Evolutionary conservation across 2,329 filamentous ascomycete genomes (phyloP).

Genomic region (Ceratocystis colombiana): DNA sequence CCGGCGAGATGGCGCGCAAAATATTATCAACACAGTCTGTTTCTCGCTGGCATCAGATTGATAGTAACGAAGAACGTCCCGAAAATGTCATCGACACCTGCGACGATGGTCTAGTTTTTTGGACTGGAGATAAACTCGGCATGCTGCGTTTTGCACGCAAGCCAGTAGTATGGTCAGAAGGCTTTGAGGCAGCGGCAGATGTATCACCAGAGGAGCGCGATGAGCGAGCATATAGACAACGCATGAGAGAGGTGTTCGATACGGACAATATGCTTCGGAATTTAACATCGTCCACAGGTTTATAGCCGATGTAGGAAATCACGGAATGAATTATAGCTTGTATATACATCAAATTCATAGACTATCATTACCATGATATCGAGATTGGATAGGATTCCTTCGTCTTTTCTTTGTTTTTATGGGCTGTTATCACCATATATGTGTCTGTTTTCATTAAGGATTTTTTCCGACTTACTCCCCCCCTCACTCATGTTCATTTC

Average conservation of each 20-base stretch:
- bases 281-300: slow-evolving; percentile 5
- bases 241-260: slow-evolving; percentile 65
- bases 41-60: slow-evolving; percentile 27
- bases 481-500: no score
- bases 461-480: no score
- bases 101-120: slow-evolving; percentile 64
- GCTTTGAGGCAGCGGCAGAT: slow-evolving; percentile 41
- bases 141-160: slow-evolving; percentile 53
- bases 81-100: slow-evolving; percentile 32
- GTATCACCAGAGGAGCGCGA: slow-evolving; percentile 40
- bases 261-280: slow-evolving; percentile 46
- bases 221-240: slow-evolving; percentile 50
- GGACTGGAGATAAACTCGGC: slow-evolving; percentile 79
- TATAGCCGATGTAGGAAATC: background rate
- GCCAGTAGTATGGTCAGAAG: slow-evolving; percentile 40
- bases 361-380: background rate
- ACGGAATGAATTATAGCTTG: background rate
- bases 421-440: background rate
- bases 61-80: background rate
- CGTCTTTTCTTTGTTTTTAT: background rate
- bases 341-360: background rate
- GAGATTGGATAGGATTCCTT: background rate
- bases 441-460: background rate
- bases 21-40: slow-evolving; percentile 52
- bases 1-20: slow-evolving; percentile 69